Conservation (phyloP, 2,329 filamentous ascomycete genomes). For the Aspergillus novoparasiticus region DNA sequence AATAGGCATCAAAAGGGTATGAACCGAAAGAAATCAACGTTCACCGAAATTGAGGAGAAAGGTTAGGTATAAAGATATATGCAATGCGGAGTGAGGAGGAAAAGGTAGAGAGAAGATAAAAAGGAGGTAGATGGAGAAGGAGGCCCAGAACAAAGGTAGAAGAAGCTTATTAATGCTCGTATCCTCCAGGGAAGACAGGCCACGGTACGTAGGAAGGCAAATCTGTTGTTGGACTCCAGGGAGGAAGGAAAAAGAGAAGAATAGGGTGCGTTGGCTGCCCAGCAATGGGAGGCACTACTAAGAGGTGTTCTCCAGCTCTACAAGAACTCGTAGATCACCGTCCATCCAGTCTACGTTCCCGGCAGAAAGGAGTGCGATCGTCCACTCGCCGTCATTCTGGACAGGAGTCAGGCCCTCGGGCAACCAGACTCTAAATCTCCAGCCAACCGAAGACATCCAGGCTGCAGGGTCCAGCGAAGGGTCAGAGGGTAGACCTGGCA, state of each 20-base stretch:
- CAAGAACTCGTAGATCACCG: constrained; percentile 44
- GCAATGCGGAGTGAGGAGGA: not conserved
- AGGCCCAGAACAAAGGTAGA: not conserved
- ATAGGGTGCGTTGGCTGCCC: not conserved
- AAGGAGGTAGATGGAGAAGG: not conserved
- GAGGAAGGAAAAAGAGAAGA: not conserved
- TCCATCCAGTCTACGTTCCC: constrained; percentile 52
- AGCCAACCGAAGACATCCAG: constrained; percentile 23
- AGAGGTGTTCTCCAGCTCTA: constrained; percentile 34
- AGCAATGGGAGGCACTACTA: not conserved
- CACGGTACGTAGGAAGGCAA: not conserved
- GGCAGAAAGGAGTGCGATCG: constrained; percentile 45
- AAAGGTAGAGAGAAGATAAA: not conserved
- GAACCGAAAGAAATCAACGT: not conserved
- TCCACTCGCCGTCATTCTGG: constrained; percentile 47
- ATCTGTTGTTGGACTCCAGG: not conserved
- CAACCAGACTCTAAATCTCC: constrained; percentile 45
- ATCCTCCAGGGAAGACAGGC: not conserved
- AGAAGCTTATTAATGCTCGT: not conserved
- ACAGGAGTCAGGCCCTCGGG: constrained; percentile 45
- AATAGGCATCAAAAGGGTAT: not conserved
- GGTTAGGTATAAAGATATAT: not conserved
- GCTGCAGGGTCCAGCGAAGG: constrained; percentile 21
- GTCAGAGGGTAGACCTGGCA: constrained; percentile 30
- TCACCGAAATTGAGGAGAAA: not conserved